Percentiles rank a stretch among this genome's conserved stretches.
These are phyloP conservation scores for Syzygium jambos DNA, from an alignment of 345 rosid species.

Conservation along the genomic window DNA sequence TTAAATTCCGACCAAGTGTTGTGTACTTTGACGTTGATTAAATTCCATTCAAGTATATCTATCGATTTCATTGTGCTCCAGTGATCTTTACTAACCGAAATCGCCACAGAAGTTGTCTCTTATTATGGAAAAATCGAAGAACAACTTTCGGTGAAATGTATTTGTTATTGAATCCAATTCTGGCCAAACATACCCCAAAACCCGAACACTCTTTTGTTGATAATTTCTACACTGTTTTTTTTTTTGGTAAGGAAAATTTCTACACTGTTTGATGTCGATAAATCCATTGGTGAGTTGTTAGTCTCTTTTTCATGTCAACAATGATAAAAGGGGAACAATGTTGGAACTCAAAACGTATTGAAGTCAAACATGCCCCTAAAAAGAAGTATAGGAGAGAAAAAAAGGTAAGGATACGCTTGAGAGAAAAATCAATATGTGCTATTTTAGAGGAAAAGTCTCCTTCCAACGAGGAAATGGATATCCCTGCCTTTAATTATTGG, in stretches of 20 bases:
- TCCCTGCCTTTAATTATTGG: background rate
- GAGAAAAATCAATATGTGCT: background rate
- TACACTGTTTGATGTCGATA: background rate
- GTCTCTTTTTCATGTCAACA: background rate
- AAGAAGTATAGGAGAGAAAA: background rate
- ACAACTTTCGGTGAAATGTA: no score
- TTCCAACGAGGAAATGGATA: background rate
- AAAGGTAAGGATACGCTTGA: background rate
- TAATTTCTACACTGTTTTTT: background rate
- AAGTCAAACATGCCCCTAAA: background rate
- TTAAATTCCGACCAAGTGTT: no score
- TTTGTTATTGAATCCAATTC: no score
- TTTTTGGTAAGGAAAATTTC: background rate
- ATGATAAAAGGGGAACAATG: background rate
- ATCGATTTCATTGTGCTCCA: no score
- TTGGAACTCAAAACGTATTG: background rate
- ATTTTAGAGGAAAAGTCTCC: background rate
- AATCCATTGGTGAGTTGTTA: background rate
- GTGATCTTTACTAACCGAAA: no score
- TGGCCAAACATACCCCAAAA: no score
- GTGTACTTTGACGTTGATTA: no score
- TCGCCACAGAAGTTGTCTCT: no score
- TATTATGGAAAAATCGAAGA: no score
- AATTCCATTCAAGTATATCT: no score
- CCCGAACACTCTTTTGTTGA: no score